Evolutionary conservation across 169 alveolate genomes (phyloP), one percentile per base, ranked within the genome.

Genomic region (Plasmodium berghei): DNA sequence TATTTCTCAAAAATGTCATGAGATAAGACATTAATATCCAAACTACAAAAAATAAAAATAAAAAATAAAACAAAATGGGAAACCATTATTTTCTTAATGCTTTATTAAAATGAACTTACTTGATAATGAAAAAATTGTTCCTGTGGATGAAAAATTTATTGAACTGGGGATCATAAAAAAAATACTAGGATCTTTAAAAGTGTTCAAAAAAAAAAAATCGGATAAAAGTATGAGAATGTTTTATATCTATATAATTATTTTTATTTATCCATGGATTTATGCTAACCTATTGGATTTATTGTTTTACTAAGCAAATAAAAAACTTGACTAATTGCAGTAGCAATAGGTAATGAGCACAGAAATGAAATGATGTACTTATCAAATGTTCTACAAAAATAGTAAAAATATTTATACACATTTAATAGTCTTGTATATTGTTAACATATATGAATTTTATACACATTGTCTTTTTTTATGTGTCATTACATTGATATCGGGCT

Each of bases 151-250:
- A 63, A 75, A 75, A 46, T 75, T 75, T 54, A 75, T 40, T 2
- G 89, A 75, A 18, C 73, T 75, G 2, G 89, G 89, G 45, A 75
- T 75, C 89, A 75, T 75, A 45, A 75, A 75, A 75, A 75, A 75
- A 45, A 63, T 40, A 45, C 75, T 75, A 1, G 89, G 89, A 58
- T 75, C 89, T 75, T 46, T 40, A 20, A 18, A 20, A 28, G 18
- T 20, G 18, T 40, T 24, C 14, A 42, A 14, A 62, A 9, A 42
- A 16, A 40, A 75, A 22, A 20, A 63, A 0, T 4, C 8, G 4
- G 18, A 34, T 40, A 10, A 75, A 40, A 28, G 22, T 48, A 28
- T 58, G 34, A 9, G 1, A 9, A 8, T 14, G 40, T 18, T 58
- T 18, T 9, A 52, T 58, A 9, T 12, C 3, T 20, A 18, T 58